Evolutionary conservation across 371 early-diverging fungal species (phyloP).

Genomic region (Nematocida ironsii): DNA sequence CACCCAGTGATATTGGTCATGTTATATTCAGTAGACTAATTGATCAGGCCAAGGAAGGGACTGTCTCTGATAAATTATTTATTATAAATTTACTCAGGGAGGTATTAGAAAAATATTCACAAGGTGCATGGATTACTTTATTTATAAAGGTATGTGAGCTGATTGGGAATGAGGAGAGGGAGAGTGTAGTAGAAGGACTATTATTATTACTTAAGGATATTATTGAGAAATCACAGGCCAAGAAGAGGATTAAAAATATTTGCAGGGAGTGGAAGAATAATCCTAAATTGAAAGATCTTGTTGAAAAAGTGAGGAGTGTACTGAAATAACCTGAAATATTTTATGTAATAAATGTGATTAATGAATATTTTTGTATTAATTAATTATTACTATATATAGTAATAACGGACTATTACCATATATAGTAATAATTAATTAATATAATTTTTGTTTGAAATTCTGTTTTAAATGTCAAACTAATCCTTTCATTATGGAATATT

Average conservation of each 20-base stretch:
- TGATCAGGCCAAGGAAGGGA: slow-evolving; percentile 17
- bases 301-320: slow-evolving; percentile 7
- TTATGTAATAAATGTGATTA: not conserved
- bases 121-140: slow-evolving; percentile 46
- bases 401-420: too few species aligned
- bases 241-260: slow-evolving; percentile 19
- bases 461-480: too few species aligned
- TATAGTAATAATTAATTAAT: too few species aligned
- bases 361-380: not conserved
- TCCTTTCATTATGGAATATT: too few species aligned
- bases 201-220: slow-evolving; percentile 14
- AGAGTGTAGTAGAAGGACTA: not conserved
- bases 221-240: not conserved
- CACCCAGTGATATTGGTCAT: not conserved
- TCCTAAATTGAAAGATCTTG: slow-evolving; percentile 5
- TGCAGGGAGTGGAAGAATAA: slow-evolving; percentile 38
- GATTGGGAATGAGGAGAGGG: slow-evolving; percentile 32
- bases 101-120: not conserved
- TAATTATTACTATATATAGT: too few species aligned
- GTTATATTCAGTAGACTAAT: slow-evolving; percentile 6
- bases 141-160: slow-evolving; percentile 31
- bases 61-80: slow-evolving; percentile 28
- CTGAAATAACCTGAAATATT: not conserved
- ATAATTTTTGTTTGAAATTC: too few species aligned
- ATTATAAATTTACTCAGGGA: slow-evolving; percentile 19